A percentile compares a stretch with the other conserved stretches of the same genome.
Conservation (phyloP, 192 early-diverging fungal species). For the Umbelopsis vinacea region DNA sequence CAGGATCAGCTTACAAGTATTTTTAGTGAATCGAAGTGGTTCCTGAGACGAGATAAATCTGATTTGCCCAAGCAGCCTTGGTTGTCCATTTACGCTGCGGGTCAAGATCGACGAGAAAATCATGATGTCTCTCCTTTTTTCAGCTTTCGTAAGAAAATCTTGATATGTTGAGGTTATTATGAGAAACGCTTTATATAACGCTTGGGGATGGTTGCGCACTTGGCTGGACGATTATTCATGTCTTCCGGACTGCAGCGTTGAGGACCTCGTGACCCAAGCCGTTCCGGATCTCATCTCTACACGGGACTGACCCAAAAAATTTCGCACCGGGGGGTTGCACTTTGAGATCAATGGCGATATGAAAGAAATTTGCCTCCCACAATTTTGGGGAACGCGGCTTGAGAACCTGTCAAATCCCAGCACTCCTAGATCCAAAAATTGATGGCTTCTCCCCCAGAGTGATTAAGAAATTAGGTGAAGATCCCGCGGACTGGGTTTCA, state of each 20-base stretch:
- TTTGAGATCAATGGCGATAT: not conserved
- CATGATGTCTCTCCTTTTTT: not conserved
- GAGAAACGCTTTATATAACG: not conserved
- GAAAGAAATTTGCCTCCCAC: conserved; percentile 1
- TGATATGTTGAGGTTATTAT: not conserved
- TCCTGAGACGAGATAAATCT: not conserved
- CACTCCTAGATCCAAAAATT: no score
- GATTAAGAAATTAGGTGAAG: not conserved
- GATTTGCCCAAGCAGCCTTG: not conserved
- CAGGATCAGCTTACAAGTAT: not conserved
- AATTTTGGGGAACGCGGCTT: conserved; percentile 4
- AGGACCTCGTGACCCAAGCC: conserved; percentile 2
- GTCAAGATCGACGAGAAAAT: not conserved
- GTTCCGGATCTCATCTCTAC: conserved; percentile 14
- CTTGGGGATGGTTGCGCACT: no score
- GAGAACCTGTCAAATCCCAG: not conserved
- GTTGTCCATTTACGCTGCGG: not conserved
- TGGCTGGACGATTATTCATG: conserved; percentile 1
- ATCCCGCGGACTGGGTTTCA: not conserved
- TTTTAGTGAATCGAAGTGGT: conserved; percentile 18
- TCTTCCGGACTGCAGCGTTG: not conserved
- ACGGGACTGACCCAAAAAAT: conserved; percentile 18
- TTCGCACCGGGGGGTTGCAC: conserved; percentile 8
- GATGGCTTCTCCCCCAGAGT: not conserved
- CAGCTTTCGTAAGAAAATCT: not conserved